Evolutionary conservation across 441 rosid genomes (phyloP).

Genomic region (Adansonia gregorii): DNA sequence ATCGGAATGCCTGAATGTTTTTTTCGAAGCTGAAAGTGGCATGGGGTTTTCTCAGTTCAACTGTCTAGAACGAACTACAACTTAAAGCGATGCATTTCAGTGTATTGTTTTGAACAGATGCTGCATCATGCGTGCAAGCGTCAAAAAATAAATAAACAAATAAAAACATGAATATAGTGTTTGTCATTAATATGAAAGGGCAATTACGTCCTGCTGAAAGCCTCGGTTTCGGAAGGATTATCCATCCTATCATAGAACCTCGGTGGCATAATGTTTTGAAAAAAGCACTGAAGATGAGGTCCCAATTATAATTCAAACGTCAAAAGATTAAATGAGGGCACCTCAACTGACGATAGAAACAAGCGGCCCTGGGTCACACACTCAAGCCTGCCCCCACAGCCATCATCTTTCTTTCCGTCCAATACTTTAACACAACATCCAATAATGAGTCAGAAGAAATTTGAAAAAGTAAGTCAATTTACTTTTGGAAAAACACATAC

Average conservation of each 20-base stretch:
- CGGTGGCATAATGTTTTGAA: not conserved
- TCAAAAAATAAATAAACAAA: not conserved
- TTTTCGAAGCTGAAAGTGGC: not conserved
- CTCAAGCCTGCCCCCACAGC: not conserved
- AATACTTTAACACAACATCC: constrained; percentile 26
- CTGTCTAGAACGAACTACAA: not conserved
- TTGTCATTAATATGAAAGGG: not conserved
- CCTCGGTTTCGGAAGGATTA: not conserved
- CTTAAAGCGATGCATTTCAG: not conserved
- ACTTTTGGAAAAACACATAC: constrained; percentile 34
- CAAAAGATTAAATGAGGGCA: not conserved
- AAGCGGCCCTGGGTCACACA: not conserved
- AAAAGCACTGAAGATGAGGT: not conserved
- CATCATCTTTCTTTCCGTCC: not conserved
- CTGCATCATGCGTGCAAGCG: not conserved
- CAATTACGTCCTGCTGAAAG: not conserved
- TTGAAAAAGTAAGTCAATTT: constrained; percentile 31
- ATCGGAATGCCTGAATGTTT: not conserved
- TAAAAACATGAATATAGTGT: not conserved
- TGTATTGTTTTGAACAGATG: not conserved
- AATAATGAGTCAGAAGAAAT: constrained; percentile 34
- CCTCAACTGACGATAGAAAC: not conserved
- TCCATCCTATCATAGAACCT: not conserved
- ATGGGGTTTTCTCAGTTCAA: not conserved
- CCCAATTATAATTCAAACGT: not conserved